A percentile compares a stretch with the other conserved stretches of the same genome.
Conservation (phyloP, 129 eudicot species). For the Saposhnikovia divaricata region DNA sequence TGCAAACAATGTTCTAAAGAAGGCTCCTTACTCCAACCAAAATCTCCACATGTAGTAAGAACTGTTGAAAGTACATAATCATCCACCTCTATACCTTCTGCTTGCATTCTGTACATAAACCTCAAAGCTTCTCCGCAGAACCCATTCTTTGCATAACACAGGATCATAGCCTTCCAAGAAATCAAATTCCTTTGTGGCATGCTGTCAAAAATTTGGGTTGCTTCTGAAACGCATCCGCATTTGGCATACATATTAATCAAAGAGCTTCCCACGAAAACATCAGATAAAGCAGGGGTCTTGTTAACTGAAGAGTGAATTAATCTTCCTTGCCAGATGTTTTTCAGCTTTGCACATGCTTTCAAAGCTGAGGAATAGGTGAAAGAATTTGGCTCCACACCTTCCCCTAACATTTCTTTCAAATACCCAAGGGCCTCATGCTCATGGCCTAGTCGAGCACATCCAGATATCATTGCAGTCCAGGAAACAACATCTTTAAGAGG, state of each 20-base stretch:
- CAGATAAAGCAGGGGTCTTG: slow-evolving; percentile 53
- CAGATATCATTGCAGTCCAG: slow-evolving; percentile 95
- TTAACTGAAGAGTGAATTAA: slow-evolving; percentile 58
- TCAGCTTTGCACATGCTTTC: slow-evolving; percentile 79
- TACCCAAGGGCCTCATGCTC: slow-evolving; percentile 74
- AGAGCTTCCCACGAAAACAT: slow-evolving; percentile 86
- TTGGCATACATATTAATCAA: slow-evolving; percentile 75
- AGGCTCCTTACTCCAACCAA: slow-evolving; percentile 35
- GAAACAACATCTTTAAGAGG: slow-evolving; percentile 72
- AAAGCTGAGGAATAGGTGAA: slow-evolving; percentile 79
- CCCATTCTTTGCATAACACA: slow-evolving; percentile 81
- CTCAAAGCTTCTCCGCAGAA: slow-evolving; percentile 68
- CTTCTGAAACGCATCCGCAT: slow-evolving; percentile 77
- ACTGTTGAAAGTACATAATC: slow-evolving; percentile 71
- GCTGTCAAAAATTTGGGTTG: slow-evolving; percentile 58
- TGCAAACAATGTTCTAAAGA: slow-evolving; percentile 9
- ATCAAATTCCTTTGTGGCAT: slow-evolving; percentile 78
- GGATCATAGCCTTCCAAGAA: slow-evolving; percentile 79
- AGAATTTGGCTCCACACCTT: slow-evolving; percentile 75
- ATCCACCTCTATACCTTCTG: slow-evolving; percentile 68
- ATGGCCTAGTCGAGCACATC: slow-evolving; percentile 61
- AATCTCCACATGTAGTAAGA: slow-evolving; percentile 75
- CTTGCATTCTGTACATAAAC: slow-evolving; percentile 79
- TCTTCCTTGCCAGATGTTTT: slow-evolving; percentile 54
- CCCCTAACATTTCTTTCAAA: slow-evolving; percentile 70